These are phyloP conservation scores for Leccinellum albellum DNA, from an alignment of 768 basidiomycete species.

Conservation along the genomic window DNA sequence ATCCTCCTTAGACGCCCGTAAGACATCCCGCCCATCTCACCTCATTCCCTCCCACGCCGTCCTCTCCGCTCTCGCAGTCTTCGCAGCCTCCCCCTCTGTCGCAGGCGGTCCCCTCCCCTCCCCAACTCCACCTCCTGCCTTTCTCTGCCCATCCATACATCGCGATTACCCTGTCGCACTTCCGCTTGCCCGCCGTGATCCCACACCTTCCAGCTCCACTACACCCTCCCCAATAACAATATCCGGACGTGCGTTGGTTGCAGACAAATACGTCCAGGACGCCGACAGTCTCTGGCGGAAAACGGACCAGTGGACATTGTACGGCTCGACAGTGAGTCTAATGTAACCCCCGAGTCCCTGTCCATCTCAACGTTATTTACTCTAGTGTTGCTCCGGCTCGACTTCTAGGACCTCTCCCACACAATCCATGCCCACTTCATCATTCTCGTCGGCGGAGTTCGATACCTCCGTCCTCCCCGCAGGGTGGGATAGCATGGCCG, in stretches of 20 bases:
- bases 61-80: conserved; percentile 54
- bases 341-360: conserved; percentile 2
- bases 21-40: neutral
- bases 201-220: conserved; percentile 3
- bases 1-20: conserved; percentile 1
- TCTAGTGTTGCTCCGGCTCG: conserved; percentile 18
- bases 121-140: conserved; percentile 44
- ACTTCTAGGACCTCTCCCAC: conserved; percentile 1
- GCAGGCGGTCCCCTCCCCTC: conserved; percentile 42
- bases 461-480: conserved; percentile 41
- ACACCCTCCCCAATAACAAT: conserved; percentile 7
- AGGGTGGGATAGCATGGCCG: conserved; percentile 42
- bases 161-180: conserved; percentile 3
- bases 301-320: conserved; percentile 54
- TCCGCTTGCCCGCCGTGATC: neutral
- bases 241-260: conserved; percentile 29
- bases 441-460: conserved; percentile 17
- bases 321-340: conserved; percentile 63
- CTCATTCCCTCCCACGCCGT: conserved; percentile 46
- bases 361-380: neutral
- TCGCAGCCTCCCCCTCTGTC: conserved; percentile 45
- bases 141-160: conserved; percentile 54
- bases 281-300: conserved; percentile 57
- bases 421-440: conserved; percentile 7
- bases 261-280: conserved; percentile 52